Conservation (phyloP, 768 basidiomycete genomes). For the Lentinus tigrinus region DNA sequence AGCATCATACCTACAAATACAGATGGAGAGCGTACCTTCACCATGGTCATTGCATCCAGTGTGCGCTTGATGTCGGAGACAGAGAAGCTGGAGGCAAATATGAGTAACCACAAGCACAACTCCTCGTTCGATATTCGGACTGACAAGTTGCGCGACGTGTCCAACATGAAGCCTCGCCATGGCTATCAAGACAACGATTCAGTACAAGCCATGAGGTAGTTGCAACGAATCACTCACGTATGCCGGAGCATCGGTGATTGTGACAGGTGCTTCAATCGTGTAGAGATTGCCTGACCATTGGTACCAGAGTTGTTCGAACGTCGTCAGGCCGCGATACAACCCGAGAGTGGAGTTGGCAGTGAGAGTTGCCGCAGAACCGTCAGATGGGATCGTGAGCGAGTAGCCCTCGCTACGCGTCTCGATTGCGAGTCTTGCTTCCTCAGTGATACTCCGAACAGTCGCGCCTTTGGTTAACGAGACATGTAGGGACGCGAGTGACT, state of each 20-base stretch:
- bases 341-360: constrained; percentile 64
- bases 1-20: too few relatives aligned
- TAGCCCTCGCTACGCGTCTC: constrained; percentile 58
- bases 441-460: constrained; percentile 42
- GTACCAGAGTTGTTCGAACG: constrained; percentile 68
- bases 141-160: constrained; percentile 68
- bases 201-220: background rate
- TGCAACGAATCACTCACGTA: constrained; percentile 45
- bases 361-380: constrained; percentile 51
- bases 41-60: constrained; percentile 74
- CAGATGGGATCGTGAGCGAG: constrained; percentile 48
- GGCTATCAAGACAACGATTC: constrained; percentile 38
- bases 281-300: constrained; percentile 42
- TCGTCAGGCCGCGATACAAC: constrained; percentile 68
- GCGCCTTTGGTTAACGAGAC: constrained; percentile 36
- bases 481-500: constrained; percentile 38
- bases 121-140: background rate
- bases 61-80: constrained; percentile 65
- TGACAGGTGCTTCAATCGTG: constrained; percentile 52
- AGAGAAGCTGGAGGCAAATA: constrained; percentile 40
- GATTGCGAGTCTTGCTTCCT: constrained; percentile 48
- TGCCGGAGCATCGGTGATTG: constrained; percentile 60
- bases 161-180: constrained; percentile 75
- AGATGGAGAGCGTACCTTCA: too few relatives aligned
- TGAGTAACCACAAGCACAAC: background rate